Evolutionary conservation across 768 basidiomycete species (phyloP).

Genomic region (Leccinum broughii): DNA sequence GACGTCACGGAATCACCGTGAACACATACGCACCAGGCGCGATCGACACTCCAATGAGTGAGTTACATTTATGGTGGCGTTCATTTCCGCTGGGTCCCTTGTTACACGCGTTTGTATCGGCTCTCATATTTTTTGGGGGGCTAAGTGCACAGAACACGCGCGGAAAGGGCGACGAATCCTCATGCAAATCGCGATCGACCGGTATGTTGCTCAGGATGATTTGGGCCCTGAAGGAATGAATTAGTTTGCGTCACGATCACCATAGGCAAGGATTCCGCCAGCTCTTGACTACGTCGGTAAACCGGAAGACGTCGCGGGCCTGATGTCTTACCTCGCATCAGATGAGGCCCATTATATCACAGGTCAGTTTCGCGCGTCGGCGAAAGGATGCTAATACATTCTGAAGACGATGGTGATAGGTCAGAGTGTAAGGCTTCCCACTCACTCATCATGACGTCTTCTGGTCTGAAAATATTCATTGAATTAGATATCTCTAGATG

Average conservation of each 20-base stretch:
- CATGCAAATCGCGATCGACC: neutral
- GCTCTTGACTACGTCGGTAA: neutral
- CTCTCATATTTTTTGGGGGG: neutral
- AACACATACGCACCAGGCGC: slow-evolving; percentile 38
- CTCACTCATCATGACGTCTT: neutral
- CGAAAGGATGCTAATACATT: neutral
- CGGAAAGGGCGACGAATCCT: neutral
- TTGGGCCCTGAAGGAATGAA: neutral
- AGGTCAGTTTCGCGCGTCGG: neutral
- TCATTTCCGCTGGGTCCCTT: neutral
- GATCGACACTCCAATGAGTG: slow-evolving; percentile 10
- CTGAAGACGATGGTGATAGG: neutral
- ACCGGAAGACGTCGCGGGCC: neutral
- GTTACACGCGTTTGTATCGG: neutral
- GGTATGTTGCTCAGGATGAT: neutral
- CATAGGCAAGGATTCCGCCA: neutral
- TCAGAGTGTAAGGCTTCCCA: neutral
- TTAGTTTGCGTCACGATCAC: neutral
- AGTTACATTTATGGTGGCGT: slow-evolving; percentile 11
- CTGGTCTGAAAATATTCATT: neutral
- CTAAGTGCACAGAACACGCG: neutral
- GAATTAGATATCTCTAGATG: neutral
- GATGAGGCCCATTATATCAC: neutral
- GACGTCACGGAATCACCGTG: slow-evolving; percentile 40
- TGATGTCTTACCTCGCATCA: neutral